Evolutionary conservation across 805 yeast genomes (phyloP), one percentile per base, ranked within the genome.

Genomic region (Candida hispaniensis): DNA sequence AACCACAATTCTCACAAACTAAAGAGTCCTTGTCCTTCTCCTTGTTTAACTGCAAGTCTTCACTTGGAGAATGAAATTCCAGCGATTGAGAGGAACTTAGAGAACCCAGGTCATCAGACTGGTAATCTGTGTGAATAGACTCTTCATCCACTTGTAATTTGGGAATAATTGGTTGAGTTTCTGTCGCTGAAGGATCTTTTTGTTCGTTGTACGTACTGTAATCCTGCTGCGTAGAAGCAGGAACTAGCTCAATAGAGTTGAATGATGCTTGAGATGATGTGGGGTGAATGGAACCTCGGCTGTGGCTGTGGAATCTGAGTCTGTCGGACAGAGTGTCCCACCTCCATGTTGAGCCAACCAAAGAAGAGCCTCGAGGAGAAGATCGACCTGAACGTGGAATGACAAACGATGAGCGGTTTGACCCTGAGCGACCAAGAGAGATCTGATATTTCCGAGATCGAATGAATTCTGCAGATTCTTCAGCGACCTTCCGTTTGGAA

Each of bases 401-500:
- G n/a, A n/a, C n/a, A n/a, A n/a, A n/a, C n/a, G n/a, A n/a, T n/a
- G n/a, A n/a, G n/a, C n/a, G n/a, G n/a, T n/a, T n/a, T n/a, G n/a
- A n/a, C n/a, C n/a, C n/a, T n/a, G 28, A 21, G 5, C 36, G 28
- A 13, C 36, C 36, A 17, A 32, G 10, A 3, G 28, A 23, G 28
- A 23, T 32, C 7, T 18, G 9, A 5, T 27, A 32, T 2, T 28
- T 20, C 14, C 36, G 21, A 3, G 38, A 34, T 12, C 26, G 34
- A 18, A 35, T 34, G 15, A 22, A 19, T 3, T 29, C 21, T 6
- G 39, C 38, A 16, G 36, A 32, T 6, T 44, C 48, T 14, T 28
- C 35, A 10, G 34, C 29, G 4, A 38, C 41, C 39, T 42, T 44
- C 10, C 58, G 47, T 17, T 39, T 38, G 8, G 62, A 39, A 34